Percentiles rank a stretch among this genome's conserved stretches.
phyloP scores from a whole-genome alignment of 768 basidiomycete genomes.

The Cantharellus cinnabarinus region DNA sequence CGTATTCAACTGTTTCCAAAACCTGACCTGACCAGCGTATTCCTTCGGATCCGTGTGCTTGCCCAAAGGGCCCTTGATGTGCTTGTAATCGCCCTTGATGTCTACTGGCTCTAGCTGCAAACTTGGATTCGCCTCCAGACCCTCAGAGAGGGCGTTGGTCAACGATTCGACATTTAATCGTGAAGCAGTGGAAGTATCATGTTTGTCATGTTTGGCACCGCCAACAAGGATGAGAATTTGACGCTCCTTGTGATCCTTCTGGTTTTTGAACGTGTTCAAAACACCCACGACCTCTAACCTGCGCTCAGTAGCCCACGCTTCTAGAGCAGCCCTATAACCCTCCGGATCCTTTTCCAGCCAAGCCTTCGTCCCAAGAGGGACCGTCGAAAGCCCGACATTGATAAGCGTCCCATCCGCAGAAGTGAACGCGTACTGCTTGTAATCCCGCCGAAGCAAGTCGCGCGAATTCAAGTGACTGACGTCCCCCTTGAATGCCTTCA shows the following conservation, averaged over 20 bases:
- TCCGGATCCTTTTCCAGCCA: constrained; percentile 29
- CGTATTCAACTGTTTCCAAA: constrained; percentile 48
- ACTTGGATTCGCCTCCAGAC: constrained; percentile 9
- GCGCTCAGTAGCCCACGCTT: constrained; percentile 45
- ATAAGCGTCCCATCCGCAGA: constrained; percentile 24
- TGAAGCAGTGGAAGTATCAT: neutral
- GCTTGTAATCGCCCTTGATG: neutral
- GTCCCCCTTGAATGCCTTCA: constrained; percentile 40
- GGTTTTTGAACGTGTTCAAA: constrained; percentile 46
- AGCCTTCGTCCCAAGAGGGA: constrained; percentile 43
- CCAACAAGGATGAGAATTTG: constrained; percentile 8
- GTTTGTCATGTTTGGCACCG: constrained; percentile 1
- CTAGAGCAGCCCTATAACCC: constrained; percentile 21
- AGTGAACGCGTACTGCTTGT: constrained; percentile 59
- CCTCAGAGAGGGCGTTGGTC: constrained; percentile 8
- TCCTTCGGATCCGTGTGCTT: constrained; percentile 12
- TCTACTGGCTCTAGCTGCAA: constrained; percentile 15
- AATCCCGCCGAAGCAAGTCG: constrained; percentile 84
- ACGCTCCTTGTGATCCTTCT: constrained; percentile 15
- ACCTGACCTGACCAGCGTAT: constrained; percentile 19
- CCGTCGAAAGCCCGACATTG: constrained; percentile 60
- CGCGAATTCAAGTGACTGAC: constrained; percentile 44
- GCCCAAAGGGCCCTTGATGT: constrained; percentile 1
- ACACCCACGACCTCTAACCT: constrained; percentile 52
- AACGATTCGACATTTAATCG: constrained; percentile 6